Evolutionary conservation across 495 filamentous ascomycete genomes (phyloP), one percentile per base, ranked within the genome.

Genomic region (Annulohypoxylon bovei): DNA sequence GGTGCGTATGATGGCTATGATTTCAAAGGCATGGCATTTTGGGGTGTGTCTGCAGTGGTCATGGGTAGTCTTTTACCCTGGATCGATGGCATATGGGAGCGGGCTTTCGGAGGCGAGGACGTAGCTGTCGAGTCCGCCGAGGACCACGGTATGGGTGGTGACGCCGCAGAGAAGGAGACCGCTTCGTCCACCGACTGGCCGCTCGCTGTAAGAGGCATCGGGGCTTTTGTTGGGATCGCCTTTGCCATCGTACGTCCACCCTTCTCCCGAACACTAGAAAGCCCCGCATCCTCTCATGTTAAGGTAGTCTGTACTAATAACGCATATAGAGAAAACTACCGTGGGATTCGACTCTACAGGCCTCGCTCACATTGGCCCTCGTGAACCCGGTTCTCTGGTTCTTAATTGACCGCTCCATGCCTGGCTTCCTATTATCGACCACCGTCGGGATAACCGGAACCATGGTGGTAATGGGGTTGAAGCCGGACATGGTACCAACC

Each of bases 311-410:
- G 69, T 46, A 49, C 67, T 76, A 52, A 80, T 74, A 70, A 60
- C 62, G 42, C 40, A 71, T 75, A 33, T 71, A 95, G 90, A 89
- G 95, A 52, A 90, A 89, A 77, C 88, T 96, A 20, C 92, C 93
- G 11, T 99, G 95, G 95, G 85, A 94, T 75, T 98, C 95, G 28
- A 97, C 93, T 4, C 88, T 96, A 6, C 95, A 99, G 79, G 90
- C 94, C 50, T 97, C 95, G 2, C 75, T 97, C 4, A 96, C 94
- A 0, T 89, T 99, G 7, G 92, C 94, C 3, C 89, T 98, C 57
- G 93, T 90, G 4, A 99, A 98, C 75, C 94, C 95, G 3, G 92
- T 95, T 22, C 83, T 99, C 23, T 99, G 95, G 95, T 98, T 96
- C 76, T 83, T 98, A 23, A 89, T 99, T 73, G 95, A 99, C 81